Conservation (phyloP, 331 rosid genomes). For the Prunus yedoensis region DNA sequence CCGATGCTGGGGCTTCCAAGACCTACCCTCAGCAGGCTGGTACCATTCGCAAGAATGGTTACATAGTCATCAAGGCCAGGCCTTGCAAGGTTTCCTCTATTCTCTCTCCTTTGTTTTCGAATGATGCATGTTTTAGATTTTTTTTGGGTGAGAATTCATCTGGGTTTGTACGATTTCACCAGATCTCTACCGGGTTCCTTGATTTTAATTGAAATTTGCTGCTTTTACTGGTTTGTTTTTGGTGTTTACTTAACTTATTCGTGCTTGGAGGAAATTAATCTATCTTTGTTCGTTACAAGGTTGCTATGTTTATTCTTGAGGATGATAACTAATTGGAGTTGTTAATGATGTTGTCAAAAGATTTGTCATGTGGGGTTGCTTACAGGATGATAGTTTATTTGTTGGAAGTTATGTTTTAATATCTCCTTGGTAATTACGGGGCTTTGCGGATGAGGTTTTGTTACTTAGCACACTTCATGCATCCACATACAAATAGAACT, state of each 20-base stretch:
- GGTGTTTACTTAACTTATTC: neutral
- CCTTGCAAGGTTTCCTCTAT: constrained; percentile 56
- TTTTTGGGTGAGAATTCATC: neutral
- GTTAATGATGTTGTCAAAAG: neutral
- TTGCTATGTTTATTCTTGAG: neutral
- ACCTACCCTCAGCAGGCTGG: constrained; percentile 74
- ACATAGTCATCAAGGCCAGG: constrained; percentile 65
- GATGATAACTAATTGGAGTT: neutral
- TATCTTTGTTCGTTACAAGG: too few species aligned
- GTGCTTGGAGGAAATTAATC: too few species aligned
- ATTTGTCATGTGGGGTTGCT: neutral
- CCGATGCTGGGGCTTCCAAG: constrained; percentile 72
- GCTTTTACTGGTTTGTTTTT: neutral
- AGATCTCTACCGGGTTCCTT: neutral
- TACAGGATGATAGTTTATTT: neutral
- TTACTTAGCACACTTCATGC: neutral
- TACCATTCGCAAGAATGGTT: constrained; percentile 66
- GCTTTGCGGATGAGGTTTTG: neutral
- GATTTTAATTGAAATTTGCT: neutral
- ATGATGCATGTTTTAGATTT: neutral
- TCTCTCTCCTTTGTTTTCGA: too few species aligned
- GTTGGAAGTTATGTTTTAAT: neutral
- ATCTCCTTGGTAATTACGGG: too few species aligned
- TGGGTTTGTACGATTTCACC: constrained; percentile 13
- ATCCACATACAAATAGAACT: neutral